Base-by-base conservation (phyloP, 306 rosid genomes). In the Malus orientalis region DNA sequence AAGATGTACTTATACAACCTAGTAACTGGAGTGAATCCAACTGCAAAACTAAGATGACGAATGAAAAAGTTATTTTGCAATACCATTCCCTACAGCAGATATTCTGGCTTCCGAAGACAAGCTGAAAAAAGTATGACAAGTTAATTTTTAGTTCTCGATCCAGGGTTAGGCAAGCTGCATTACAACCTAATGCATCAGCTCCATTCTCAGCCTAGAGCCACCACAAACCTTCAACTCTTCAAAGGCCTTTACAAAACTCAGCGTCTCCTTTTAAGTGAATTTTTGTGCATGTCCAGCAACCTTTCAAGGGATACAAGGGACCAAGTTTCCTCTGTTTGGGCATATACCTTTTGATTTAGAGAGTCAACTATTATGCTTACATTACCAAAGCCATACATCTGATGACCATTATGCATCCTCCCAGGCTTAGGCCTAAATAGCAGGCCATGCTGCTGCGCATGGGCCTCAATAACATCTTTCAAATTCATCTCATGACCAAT, bases 351-450 rank as follows among this genome's bases (percentile, higher is more conserved):
- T 70, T 89, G 97, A 83, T 88, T 85, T 69, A 85, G 79, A 74
- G 89, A 78, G 55, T 91, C 98, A 49, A 93, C 78, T 83, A 93
- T 83, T 65, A 93, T 89, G 85, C 89, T 93, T 79, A 89, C 80
- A 84, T 89, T 89, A 69, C 96, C 96, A 79, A 87, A 93, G 78
- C 91, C 91, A 79, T 91, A 91, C 71, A 93, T 88, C 73, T 93
- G 98, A 74, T 88, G 93, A 59, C 96, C 97, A 63, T 93, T 81
- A 85, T 89, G 93, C 92, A 80, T 88, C 77, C 96, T 76, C n/a
- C 93, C 93, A 45, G 92, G 93, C 58, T 93, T 93, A 62, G 87
- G 91, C 86, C 84, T 91, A 79, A 88, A 93, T 8, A 85, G 80
- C 74, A 93, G 81, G 23, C 93, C 88, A 55, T 93, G 81, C 59